Conservation (phyloP, 2,329 filamentous ascomycete genomes). For the Ascochyta viciae-villosae region DNA sequence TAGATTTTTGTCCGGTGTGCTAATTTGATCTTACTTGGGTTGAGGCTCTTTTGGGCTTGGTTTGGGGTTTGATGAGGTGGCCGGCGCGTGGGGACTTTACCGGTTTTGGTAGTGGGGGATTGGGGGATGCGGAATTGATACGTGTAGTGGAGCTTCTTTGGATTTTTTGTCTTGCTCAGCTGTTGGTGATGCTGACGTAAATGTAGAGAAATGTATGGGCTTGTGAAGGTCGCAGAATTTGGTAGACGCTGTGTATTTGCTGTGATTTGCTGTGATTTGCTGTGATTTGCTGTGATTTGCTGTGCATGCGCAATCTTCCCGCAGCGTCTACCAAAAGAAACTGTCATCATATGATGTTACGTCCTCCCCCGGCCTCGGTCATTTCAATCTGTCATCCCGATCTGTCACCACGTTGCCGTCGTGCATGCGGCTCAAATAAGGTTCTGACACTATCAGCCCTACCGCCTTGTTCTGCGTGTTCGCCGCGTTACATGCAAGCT, state of each 20-base stretch:
- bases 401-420: constrained; percentile 20
- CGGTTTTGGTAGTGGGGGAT: constrained; percentile 5
- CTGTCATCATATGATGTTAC: neutral
- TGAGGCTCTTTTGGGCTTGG: constrained; percentile 7
- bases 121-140: constrained; percentile 19
- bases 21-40: constrained; percentile 28
- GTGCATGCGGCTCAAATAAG: constrained; percentile 47
- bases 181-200: constrained; percentile 43
- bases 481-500: constrained; percentile 17
- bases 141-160: constrained; percentile 14
- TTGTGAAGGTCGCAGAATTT: constrained; percentile 15
- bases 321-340: neutral
- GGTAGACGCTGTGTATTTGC: constrained; percentile 9
- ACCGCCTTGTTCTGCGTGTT: constrained; percentile 31
- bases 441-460: constrained; percentile 48
- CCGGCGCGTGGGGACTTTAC: neutral
- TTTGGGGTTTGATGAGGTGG: neutral
- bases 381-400: neutral
- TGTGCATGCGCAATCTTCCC: neutral
- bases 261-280: neutral
- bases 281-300: no score
- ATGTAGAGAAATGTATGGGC: constrained; percentile 26
- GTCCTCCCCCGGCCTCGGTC: neutral
- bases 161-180: constrained; percentile 7
- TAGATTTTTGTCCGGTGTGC: constrained; percentile 27